Evolutionary conservation across 495 filamentous ascomycete genomes (phyloP).

Genomic region (Xylaria castorea): DNA sequence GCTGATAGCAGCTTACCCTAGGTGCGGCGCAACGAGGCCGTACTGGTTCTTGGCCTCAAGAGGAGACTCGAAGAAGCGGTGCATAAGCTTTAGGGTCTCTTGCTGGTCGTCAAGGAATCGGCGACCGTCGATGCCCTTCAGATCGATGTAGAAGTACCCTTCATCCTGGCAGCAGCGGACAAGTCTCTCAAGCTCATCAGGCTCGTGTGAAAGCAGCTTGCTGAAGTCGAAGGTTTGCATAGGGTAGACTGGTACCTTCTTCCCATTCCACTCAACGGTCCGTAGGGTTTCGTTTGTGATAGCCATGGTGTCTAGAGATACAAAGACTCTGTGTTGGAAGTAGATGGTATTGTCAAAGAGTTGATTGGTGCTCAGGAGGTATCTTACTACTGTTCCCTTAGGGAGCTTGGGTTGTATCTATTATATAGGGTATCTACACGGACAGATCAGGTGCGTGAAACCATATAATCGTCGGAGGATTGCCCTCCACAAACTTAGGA

Average conservation of each 20-base stretch:
- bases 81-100: slow-evolving; percentile 57
- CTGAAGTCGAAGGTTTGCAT: slow-evolving; percentile 57
- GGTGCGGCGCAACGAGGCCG: slow-evolving; percentile 53
- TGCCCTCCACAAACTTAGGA: slow-evolving; percentile 22
- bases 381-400: not conserved
- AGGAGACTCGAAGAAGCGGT: slow-evolving; percentile 58
- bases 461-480: slow-evolving; percentile 23
- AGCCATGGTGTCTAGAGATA: slow-evolving; percentile 44
- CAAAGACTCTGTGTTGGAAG: slow-evolving; percentile 19
- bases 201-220: slow-evolving; percentile 56
- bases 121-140: slow-evolving; percentile 55
- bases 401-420: slow-evolving; percentile 1
- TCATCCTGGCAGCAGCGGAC: slow-evolving; percentile 54
- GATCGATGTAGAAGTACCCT: slow-evolving; percentile 65
- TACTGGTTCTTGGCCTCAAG: slow-evolving; percentile 59
- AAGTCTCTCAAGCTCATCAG: slow-evolving; percentile 56
- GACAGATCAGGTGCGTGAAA: slow-evolving; percentile 15
- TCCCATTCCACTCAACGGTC: slow-evolving; percentile 58
- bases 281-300: slow-evolving; percentile 45
- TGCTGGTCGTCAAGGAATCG: slow-evolving; percentile 54
- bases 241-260: slow-evolving; percentile 57
- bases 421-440: slow-evolving; percentile 26
- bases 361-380: not conserved
- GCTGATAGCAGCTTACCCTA: slow-evolving; percentile 39
- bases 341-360: slow-evolving; percentile 15